phyloP scores from a whole-genome alignment of 2,329 filamentous ascomycete species.

The Bipolaris sorokiniana region DNA sequence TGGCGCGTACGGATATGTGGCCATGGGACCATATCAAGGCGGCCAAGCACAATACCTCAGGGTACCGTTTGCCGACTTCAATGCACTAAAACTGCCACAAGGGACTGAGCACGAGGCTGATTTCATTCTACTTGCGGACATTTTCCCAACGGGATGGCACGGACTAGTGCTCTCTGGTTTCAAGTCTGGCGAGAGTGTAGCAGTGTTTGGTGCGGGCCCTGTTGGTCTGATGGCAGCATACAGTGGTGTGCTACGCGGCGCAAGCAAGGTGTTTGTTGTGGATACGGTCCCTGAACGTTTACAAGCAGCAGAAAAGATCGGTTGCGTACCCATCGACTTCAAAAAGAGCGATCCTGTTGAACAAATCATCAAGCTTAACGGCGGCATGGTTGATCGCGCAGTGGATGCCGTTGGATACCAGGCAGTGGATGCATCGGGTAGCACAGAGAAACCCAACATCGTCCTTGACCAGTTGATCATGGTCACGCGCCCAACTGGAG shows the following conservation, averaged over 20 bases:
- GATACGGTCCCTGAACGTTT: conserved; percentile 67
- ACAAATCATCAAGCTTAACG: conserved; percentile 65
- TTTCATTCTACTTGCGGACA: conserved; percentile 61
- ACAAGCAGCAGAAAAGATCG: conserved; percentile 65
- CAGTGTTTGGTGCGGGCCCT: conserved; percentile 66
- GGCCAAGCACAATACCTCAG: conserved; percentile 69
- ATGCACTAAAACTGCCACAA: conserved; percentile 65
- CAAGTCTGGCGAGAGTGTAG: conserved; percentile 65
- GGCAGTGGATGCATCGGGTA: conserved; percentile 61
- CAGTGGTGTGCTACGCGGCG: conserved; percentile 65
- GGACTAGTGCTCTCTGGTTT: conserved; percentile 65
- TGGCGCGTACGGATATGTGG: conserved; percentile 67
- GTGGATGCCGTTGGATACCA: conserved; percentile 72
- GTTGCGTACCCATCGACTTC: conserved; percentile 67
- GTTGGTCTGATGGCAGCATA: conserved; percentile 72
- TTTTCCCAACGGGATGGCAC: conserved; percentile 62
- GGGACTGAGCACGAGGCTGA: conserved; percentile 68
- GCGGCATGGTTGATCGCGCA: conserved; percentile 66
- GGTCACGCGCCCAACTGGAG: conserved; percentile 66
- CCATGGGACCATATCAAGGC: conserved; percentile 63
- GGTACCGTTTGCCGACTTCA: conserved; percentile 72
- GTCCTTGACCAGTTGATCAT: conserved; percentile 69
- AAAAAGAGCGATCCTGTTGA: conserved; percentile 64
- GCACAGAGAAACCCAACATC: conserved; percentile 66
- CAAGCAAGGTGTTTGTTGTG: conserved; percentile 66